Evolutionary conservation across 768 basidiomycete species (phyloP).

Genomic region (Lentinula sp.): DNA sequence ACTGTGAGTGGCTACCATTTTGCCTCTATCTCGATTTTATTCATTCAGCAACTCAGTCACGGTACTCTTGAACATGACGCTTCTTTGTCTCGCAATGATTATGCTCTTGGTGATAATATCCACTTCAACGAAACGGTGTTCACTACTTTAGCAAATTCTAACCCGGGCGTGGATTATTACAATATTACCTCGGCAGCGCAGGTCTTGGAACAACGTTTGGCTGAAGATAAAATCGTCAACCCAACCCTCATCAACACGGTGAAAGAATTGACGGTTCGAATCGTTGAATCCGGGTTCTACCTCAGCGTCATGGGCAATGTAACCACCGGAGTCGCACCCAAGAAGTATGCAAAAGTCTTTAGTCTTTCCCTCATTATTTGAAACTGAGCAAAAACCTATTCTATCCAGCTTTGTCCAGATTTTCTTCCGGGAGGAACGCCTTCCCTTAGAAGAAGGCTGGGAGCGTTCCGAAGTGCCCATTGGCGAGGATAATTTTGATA

Average conservation of each 20-base stretch:
- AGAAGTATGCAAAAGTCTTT: background rate
- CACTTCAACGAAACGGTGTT: constrained; percentile 3
- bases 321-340: background rate
- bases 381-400: background rate
- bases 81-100: constrained; percentile 3
- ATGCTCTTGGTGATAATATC: background rate
- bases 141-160: constrained; percentile 1
- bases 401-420: background rate
- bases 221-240: constrained; percentile 6
- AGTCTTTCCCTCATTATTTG: background rate
- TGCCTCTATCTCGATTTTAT: background rate
- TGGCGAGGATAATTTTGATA: background rate
- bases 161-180: constrained; percentile 12
- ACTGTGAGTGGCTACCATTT: constrained; percentile 5
- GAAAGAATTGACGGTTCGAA: constrained; percentile 9
- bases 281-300: constrained; percentile 8
- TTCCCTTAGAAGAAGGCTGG: constrained; percentile 4
- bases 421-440: constrained; percentile 5
- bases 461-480: background rate
- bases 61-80: constrained; percentile 5
- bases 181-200: constrained; percentile 4
- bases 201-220: constrained; percentile 5
- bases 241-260: constrained; percentile 8
- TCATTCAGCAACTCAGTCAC: background rate
- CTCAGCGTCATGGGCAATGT: constrained; percentile 9